These are phyloP conservation scores for Aspergillus hortae DNA, from an alignment of 2,329 filamentous ascomycete genomes.

Conservation along the genomic window DNA sequence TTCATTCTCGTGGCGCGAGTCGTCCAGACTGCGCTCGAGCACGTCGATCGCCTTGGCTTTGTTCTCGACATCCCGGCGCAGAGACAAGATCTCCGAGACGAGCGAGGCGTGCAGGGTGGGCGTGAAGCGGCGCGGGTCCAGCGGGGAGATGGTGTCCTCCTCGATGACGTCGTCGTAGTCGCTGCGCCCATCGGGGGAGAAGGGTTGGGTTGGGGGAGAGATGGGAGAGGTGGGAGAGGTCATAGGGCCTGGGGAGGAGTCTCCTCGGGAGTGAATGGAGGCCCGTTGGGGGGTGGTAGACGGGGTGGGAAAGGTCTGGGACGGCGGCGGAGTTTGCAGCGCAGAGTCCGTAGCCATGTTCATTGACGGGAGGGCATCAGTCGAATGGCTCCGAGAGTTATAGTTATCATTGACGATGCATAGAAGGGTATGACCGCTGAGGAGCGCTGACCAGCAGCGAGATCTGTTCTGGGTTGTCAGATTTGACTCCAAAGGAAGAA, in stretches of 20 bases:
- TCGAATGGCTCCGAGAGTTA: background rate
- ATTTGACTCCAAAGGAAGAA: too few species aligned
- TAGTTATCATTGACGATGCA: background rate
- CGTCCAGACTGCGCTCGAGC: constrained; percentile 71
- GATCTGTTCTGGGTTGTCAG: too few species aligned
- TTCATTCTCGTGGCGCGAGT: constrained; percentile 71
- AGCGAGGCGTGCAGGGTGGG: constrained; percentile 91
- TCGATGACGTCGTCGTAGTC: constrained; percentile 35
- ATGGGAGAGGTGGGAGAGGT: constrained; percentile 54
- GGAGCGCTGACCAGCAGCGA: constrained; percentile 7
- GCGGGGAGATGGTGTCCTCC: constrained; percentile 66
- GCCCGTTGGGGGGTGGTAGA: constrained; percentile 58
- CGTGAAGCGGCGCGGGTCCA: constrained; percentile 90
- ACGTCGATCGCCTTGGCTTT: constrained; percentile 83
- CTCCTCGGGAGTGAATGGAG: constrained; percentile 47
- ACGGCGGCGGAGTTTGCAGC: constrained; percentile 51
- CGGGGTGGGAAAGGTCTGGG: constrained; percentile 64
- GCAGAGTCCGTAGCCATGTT: constrained; percentile 43
- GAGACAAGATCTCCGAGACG: constrained; percentile 85
- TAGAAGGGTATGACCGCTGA: background rate
- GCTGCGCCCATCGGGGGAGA: constrained; percentile 35
- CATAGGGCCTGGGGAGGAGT: constrained; percentile 29
- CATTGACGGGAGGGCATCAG: background rate
- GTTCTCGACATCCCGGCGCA: constrained; percentile 85
- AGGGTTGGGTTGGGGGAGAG: constrained; percentile 46